A percentile compares a stretch with the other conserved stretches of the same genome.
phyloP scores from a whole-genome alignment of 352 stramenopile species.

The Pythium pyrilobum region DNA sequence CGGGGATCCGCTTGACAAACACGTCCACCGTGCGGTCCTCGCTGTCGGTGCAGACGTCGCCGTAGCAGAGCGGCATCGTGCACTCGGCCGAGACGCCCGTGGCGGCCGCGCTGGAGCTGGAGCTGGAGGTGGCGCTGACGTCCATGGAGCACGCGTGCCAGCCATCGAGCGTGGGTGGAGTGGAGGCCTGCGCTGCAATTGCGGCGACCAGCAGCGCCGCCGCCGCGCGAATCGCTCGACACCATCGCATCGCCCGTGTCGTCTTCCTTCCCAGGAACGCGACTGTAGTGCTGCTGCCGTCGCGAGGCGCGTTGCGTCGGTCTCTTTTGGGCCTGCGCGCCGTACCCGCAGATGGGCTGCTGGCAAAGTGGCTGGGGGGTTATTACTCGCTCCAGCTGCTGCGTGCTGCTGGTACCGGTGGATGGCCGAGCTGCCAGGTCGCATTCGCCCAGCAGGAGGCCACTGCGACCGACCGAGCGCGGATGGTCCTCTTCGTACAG shows the following conservation, averaged over 20 bases:
- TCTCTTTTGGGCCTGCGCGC: too few species aligned
- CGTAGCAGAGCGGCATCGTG: constrained; percentile 20
- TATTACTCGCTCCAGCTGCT: too few species aligned
- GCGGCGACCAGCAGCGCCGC: not conserved
- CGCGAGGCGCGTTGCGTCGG: too few species aligned
- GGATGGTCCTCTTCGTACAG: too few species aligned
- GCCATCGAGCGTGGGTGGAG: constrained; percentile 1
- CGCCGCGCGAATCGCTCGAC: not conserved
- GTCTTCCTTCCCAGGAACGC: too few species aligned
- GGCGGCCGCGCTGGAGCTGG: not conserved
- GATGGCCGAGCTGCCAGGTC: too few species aligned
- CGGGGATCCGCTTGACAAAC: constrained; percentile 21
- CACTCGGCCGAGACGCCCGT: constrained; percentile 6
- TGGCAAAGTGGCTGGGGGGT: too few species aligned
- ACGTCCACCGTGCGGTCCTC: constrained; percentile 16
- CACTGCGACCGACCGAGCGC: too few species aligned
- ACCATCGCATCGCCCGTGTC: constrained; percentile 5
- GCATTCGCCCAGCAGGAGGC: too few species aligned
- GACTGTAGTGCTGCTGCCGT: too few species aligned
- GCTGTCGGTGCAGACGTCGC: constrained; percentile 9
- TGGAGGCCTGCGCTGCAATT: not conserved
- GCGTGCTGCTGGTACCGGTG: too few species aligned
- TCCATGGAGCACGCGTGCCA: constrained; percentile 13
- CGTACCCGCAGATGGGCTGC: too few species aligned
- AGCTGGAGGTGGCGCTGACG: not conserved